Conservation (phyloP, 345 rosid species). For the Bretschneidera sinensis region DNA sequence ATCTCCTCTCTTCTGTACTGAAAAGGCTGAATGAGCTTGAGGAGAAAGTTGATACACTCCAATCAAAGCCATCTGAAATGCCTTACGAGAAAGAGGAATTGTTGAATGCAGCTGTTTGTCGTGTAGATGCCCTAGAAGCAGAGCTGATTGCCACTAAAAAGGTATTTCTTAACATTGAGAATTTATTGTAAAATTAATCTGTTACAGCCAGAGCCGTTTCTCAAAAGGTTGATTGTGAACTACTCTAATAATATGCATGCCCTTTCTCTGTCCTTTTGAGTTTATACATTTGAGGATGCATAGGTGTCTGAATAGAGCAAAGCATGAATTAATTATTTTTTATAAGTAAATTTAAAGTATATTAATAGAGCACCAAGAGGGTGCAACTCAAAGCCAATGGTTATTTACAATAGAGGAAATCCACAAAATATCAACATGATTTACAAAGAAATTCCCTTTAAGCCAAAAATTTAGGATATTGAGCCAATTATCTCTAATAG, state of each 20-base stretch:
- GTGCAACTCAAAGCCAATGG: too few species aligned
- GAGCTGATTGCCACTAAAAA: slow-evolving; percentile 97
- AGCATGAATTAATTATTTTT: too few species aligned
- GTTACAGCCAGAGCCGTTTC: not conserved
- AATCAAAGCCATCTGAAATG: slow-evolving; percentile 91
- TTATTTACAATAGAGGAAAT: too few species aligned
- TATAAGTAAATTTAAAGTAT: too few species aligned
- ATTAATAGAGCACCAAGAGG: too few species aligned
- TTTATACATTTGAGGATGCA: too few species aligned
- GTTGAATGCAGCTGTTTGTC: slow-evolving; percentile 94
- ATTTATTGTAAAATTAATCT: not conserved
- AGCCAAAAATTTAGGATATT: too few species aligned
- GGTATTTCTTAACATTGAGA: slow-evolving; percentile 31
- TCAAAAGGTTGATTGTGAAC: not conserved
- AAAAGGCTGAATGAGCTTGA: slow-evolving; percentile 85
- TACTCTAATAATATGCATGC: not conserved
- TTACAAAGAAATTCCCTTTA: too few species aligned
- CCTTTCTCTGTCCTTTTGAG: not conserved
- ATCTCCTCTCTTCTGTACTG: slow-evolving; percentile 59
- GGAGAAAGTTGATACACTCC: slow-evolving; percentile 78
- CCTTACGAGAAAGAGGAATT: slow-evolving; percentile 95
- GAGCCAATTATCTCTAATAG: too few species aligned
- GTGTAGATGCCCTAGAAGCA: slow-evolving; percentile 96
- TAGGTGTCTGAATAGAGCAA: too few species aligned
- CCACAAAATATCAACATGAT: too few species aligned